phyloP scores from a whole-genome alignment of 768 basidiomycete genomes.

The Tephrocybe rancida region DNA sequence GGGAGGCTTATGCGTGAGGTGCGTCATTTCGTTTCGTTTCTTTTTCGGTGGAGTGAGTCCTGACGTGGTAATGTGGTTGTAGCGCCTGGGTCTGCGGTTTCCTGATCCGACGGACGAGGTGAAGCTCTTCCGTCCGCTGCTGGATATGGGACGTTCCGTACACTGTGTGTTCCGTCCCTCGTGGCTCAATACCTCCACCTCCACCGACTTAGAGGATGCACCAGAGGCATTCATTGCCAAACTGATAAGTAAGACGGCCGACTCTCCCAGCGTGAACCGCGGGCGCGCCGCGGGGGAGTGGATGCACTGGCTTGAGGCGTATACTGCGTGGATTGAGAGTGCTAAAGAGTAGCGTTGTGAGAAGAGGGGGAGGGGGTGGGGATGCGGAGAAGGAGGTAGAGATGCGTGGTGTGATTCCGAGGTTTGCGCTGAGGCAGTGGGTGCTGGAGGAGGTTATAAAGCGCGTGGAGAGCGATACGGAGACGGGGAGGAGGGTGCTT shows the following conservation, averaged over 20 bases:
- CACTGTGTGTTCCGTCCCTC: slow-evolving; percentile 63
- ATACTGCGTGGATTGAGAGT: slow-evolving; percentile 56
- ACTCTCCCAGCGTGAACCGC: neutral
- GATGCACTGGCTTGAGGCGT: slow-evolving; percentile 65
- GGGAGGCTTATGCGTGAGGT: slow-evolving; percentile 71
- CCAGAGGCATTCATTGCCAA: slow-evolving; percentile 45
- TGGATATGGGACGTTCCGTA: slow-evolving; percentile 83
- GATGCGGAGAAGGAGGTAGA: slow-evolving; percentile 50
- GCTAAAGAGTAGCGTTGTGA: slow-evolving; percentile 49
- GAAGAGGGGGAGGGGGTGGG: slow-evolving; percentile 43
- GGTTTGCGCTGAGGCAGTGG: slow-evolving; percentile 96
- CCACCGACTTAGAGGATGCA: neutral
- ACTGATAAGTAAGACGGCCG: slow-evolving; percentile 48
- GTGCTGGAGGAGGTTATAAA: slow-evolving; percentile 90
- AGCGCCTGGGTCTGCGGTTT: slow-evolving; percentile 81
- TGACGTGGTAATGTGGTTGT: neutral
- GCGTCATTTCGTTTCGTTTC: neutral
- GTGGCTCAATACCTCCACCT: slow-evolving; percentile 18
- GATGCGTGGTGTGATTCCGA: slow-evolving; percentile 72
- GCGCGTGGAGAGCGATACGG: slow-evolving; percentile 66
- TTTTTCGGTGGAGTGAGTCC: neutral
- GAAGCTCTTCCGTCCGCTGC: slow-evolving; percentile 61
- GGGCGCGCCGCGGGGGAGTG: slow-evolving; percentile 50
- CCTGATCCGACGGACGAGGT: slow-evolving; percentile 59
- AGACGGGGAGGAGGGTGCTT: slow-evolving; percentile 66